A percentile compares a stretch with the other conserved stretches of the same genome.
phyloP scores from a whole-genome alignment of 2,329 filamentous ascomycete species.

The Nemania abortiva region DNA sequence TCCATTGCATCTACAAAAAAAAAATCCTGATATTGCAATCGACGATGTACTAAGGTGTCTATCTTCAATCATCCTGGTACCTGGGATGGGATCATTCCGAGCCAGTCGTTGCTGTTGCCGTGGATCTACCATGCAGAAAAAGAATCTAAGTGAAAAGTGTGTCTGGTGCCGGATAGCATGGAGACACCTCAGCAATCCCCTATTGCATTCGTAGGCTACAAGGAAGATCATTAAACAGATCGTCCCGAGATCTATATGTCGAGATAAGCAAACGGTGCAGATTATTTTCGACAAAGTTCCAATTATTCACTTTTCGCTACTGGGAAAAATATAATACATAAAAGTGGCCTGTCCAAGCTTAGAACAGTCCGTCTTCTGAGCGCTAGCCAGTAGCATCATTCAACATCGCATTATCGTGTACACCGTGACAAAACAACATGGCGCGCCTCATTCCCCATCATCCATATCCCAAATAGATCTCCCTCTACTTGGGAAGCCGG shows the following conservation, averaged over 20 bases:
- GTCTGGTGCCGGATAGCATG: neutral
- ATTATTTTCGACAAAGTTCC: neutral
- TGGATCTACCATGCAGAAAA: neutral
- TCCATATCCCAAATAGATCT: neutral
- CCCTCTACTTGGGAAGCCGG: conserved; percentile 8
- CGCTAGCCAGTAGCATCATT: conserved; percentile 2
- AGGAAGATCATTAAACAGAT: no score
- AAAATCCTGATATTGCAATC: neutral
- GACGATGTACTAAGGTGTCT: neutral
- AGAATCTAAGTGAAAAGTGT: neutral
- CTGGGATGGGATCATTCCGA: neutral
- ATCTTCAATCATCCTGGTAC: conserved; percentile 4
- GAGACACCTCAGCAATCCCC: neutral
- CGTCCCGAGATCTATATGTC: no score
- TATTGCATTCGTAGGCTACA: no score
- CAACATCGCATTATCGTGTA: neutral
- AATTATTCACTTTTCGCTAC: neutral
- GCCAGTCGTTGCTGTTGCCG: no score
- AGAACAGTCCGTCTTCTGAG: neutral
- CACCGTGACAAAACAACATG: neutral
- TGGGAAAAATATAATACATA: neutral
- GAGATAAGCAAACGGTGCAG: no score
- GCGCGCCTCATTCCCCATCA: neutral
- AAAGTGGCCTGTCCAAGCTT: neutral
- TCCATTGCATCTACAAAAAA: neutral